Evolutionary conservation across 1,284 basidiomycete species (phyloP).

Genomic region (Fomitopsis schrenkii): DNA sequence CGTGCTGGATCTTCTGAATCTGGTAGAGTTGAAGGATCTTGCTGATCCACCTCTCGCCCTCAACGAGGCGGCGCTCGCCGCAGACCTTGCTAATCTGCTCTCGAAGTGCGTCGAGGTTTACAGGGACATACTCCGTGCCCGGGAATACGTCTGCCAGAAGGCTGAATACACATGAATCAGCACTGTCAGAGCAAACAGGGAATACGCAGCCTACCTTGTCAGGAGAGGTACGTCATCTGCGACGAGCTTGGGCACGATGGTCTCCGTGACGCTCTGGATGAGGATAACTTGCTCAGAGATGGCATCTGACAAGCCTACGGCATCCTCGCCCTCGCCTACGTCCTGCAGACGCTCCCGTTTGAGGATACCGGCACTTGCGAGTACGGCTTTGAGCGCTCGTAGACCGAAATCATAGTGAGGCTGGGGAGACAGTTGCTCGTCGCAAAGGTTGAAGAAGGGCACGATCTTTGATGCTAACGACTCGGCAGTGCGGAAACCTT

Average conservation of each 20-base stretch:
- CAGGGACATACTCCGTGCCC: slow-evolving; percentile 87
- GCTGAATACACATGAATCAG: slow-evolving; percentile 36
- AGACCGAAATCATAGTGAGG: slow-evolving; percentile 99
- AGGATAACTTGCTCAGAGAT: slow-evolving; percentile 93
- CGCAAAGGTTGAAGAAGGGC: slow-evolving; percentile 98
- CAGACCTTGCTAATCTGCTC: slow-evolving; percentile 88
- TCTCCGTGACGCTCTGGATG: slow-evolving; percentile 99
- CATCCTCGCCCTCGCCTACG: slow-evolving; percentile 39
- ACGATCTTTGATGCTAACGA: slow-evolving; percentile 96
- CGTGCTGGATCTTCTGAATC: slow-evolving; percentile 99
- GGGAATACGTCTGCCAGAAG: slow-evolving; percentile 98
- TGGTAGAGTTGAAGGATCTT: slow-evolving; percentile 99
- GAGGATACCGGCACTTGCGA: slow-evolving; percentile 95
- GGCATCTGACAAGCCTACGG: slow-evolving; percentile 59
- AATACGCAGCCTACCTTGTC: slow-evolving; percentile 55
- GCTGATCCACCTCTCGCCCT: slow-evolving; percentile 87
- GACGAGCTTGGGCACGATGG: slow-evolving; percentile 97
- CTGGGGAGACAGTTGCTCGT: slow-evolving; percentile 94
- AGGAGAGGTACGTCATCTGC: slow-evolving; percentile 96
- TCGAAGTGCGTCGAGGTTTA: slow-evolving; percentile 83
- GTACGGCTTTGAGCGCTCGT: slow-evolving; percentile 94
- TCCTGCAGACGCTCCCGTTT: slow-evolving; percentile 84
- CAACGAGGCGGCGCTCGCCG: slow-evolving; percentile 78
- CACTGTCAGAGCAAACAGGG: background rate
- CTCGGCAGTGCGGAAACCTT: slow-evolving; percentile 98